These are phyloP conservation scores for Bruguiera hainesii DNA, from an alignment of 441 rosid species.

Conservation along the genomic window DNA sequence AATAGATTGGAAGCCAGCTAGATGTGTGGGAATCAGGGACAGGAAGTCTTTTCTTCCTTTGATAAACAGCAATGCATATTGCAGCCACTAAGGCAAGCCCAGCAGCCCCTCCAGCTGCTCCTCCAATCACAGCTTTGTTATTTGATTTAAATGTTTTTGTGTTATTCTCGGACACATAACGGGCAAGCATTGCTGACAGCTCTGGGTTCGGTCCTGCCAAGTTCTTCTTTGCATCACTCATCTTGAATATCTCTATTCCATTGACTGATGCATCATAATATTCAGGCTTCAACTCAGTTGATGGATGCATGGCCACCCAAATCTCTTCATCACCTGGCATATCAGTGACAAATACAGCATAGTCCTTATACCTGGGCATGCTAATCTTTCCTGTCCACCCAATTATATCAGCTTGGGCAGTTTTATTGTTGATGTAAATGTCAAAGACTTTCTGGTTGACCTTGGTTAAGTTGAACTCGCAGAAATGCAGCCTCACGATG, in stretches of 20 bases:
- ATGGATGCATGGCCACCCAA: constrained; percentile 41
- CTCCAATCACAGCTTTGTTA: constrained; percentile 29
- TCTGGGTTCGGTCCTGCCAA: constrained; percentile 62
- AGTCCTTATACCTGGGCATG: constrained; percentile 51
- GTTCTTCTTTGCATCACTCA: constrained; percentile 30
- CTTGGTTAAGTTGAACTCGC: constrained; percentile 36
- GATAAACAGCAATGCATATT: constrained; percentile 31
- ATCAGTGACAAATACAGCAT: constrained; percentile 35
- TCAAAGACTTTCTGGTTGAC: constrained; percentile 53
- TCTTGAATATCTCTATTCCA: constrained; percentile 68
- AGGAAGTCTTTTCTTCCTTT: constrained; percentile 27
- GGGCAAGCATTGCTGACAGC: constrained; percentile 42
- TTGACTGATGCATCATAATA: constrained; percentile 48
- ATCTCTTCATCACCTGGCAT: constrained; percentile 32
- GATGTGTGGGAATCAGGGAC: constrained; percentile 38
- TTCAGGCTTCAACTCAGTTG: constrained; percentile 33
- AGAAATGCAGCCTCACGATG: constrained; percentile 58
- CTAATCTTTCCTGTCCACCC: constrained; percentile 40
- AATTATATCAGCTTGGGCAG: constrained; percentile 57
- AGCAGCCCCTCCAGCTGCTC: constrained; percentile 59
- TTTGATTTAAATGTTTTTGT: constrained; percentile 3
- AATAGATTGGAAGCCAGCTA: constrained; percentile 54
- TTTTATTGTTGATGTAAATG: constrained; percentile 49
- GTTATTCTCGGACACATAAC: constrained; percentile 16
- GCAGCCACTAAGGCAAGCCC: constrained; percentile 47